phyloP scores from a whole-genome alignment of 2,329 filamentous ascomycete genomes.

The Aspergillus ibericus region DNA sequence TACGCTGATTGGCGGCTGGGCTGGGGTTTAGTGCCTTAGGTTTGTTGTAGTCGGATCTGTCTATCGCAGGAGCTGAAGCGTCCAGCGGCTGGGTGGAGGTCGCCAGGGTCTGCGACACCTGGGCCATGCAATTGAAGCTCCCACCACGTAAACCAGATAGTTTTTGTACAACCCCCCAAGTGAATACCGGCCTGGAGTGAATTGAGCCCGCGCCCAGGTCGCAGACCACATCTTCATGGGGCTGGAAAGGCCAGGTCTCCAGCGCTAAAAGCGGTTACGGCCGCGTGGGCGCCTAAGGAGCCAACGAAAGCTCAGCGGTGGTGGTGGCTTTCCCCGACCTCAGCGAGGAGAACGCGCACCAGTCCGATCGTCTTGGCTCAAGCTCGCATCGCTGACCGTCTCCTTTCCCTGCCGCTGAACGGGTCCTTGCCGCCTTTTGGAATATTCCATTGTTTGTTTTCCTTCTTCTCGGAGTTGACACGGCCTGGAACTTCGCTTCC shows the following conservation, averaged over 20 bases:
- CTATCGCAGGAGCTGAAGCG: neutral
- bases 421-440: conserved; percentile 1
- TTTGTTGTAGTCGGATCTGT: neutral
- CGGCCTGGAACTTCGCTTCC: conserved; percentile 24
- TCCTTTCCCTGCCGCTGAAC: conserved; percentile 7
- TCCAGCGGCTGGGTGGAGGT: neutral
- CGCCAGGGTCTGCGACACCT: neutral
- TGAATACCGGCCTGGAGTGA: neutral
- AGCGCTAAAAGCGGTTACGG: conserved; percentile 29
- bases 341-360: conserved; percentile 22
- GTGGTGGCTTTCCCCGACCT: conserved; percentile 21
- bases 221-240: conserved; percentile 10
- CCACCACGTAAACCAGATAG: neutral
- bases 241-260: conserved; percentile 3
- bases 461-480: conserved; percentile 19
- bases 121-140: neutral
- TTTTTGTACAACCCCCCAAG: neutral
- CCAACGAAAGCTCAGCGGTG: conserved; percentile 20
- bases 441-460: conserved; percentile 11
- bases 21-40: neutral
- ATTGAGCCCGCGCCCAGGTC: neutral
- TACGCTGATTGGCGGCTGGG: conserved; percentile 3
- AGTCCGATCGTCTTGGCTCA: conserved; percentile 13
- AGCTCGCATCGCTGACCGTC: conserved; percentile 10
- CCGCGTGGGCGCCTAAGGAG: conserved; percentile 22